A percentile compares a stretch with the other conserved stretches of the same genome.
Evolutionary conservation across 192 early-diverging fungal species (phyloP).

Genomic region (Coemansia sp.): DNA sequence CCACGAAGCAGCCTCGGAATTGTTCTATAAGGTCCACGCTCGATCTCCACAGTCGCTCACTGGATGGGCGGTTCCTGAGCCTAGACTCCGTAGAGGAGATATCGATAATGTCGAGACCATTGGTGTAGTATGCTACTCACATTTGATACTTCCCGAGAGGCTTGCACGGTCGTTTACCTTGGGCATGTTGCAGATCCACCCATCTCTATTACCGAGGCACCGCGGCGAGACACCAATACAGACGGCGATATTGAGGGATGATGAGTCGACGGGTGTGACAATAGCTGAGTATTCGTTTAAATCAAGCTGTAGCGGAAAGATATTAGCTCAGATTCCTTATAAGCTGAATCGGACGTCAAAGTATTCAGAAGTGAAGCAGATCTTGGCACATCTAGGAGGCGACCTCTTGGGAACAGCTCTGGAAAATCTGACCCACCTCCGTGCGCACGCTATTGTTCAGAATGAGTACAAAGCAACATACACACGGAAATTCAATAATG

Average conservation of each 20-base stretch:
- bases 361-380: not conserved
- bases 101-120: not conserved
- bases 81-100: not conserved
- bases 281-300: slow-evolving; percentile 71
- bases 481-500: slow-evolving; percentile 68
- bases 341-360: not conserved
- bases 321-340: slow-evolving; percentile 62
- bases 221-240: slow-evolving; percentile 85
- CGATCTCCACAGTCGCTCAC: not conserved
- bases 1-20: not conserved
- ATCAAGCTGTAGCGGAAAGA: slow-evolving; percentile 73
- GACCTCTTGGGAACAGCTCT: slow-evolving; percentile 11
- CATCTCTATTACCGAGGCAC: slow-evolving; percentile 85
- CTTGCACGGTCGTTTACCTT: slow-evolving; percentile 47
- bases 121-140: not conserved
- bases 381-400: slow-evolving; percentile 9
- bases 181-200: slow-evolving; percentile 79
- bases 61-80: not conserved
- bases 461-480: slow-evolving; percentile 58
- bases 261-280: slow-evolving; percentile 77
- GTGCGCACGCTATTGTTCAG: slow-evolving; percentile 60
- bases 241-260: slow-evolving; percentile 72
- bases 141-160: not conserved
- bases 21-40: not conserved
- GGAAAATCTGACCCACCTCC: slow-evolving; percentile 15